Evolutionary conservation across 345 rosid genomes (phyloP).

Genomic region (Arabis hirsuta): DNA sequence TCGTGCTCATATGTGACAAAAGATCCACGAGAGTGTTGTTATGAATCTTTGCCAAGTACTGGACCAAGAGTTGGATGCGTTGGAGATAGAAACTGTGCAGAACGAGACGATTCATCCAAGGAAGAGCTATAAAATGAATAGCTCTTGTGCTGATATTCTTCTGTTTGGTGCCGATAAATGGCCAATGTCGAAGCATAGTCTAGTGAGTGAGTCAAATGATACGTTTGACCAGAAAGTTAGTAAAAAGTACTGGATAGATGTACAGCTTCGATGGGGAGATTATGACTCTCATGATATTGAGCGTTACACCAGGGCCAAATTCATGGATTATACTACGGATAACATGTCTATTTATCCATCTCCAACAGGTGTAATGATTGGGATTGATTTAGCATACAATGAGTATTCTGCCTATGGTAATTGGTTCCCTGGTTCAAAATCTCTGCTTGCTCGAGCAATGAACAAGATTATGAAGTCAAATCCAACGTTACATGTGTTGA

Average conservation of each 20-base stretch:
- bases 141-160: constrained; percentile 98
- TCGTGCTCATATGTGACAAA: constrained; percentile 99
- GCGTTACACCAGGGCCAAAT: constrained; percentile 97
- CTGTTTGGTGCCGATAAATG: constrained; percentile 98
- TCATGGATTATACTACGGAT: constrained; percentile 99
- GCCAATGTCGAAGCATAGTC: constrained; percentile 99
- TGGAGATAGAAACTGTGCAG: constrained; percentile 99
- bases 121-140: constrained; percentile 99
- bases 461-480: constrained; percentile 99
- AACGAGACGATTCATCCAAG: constrained; percentile 99
- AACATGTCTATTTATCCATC: constrained; percentile 99
- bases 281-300: constrained; percentile 99
- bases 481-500: constrained; percentile 94
- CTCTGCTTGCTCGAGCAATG: constrained; percentile 98
- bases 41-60: constrained; percentile 99
- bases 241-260: constrained; percentile 98
- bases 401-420: constrained; percentile 98
- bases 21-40: constrained; percentile 99
- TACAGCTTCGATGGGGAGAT: constrained; percentile 99
- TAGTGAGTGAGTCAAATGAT: constrained; percentile 98
- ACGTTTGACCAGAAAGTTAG: constrained; percentile 98
- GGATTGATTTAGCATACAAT: constrained; percentile 95
- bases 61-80: constrained; percentile 98
- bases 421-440: constrained; percentile 99
- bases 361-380: constrained; percentile 99